phyloP scores from a whole-genome alignment of 2,329 filamentous ascomycete species.

The Monosporascus ibericus region DNA sequence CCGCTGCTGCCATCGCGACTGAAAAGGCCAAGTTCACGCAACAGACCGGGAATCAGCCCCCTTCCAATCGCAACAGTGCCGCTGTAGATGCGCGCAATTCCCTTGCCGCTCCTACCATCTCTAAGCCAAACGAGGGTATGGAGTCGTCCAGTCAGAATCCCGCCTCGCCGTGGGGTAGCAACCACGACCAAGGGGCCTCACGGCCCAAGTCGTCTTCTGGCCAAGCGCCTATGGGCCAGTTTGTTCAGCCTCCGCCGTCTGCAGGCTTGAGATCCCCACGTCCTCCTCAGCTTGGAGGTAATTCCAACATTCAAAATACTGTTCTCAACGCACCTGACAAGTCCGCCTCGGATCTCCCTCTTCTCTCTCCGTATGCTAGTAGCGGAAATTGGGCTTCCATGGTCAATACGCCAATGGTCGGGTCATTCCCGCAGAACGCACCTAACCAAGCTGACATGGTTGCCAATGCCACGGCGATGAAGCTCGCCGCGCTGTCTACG shows the following conservation, averaged over 20 bases:
- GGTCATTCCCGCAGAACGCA: slow-evolving; percentile 68
- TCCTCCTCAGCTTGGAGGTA: slow-evolving; percentile 57
- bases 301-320: slow-evolving; percentile 73
- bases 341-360: slow-evolving; percentile 63
- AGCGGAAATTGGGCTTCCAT: slow-evolving; percentile 98
- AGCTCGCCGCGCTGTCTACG: slow-evolving; percentile 90
- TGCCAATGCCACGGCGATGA: slow-evolving; percentile 98
- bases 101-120: slow-evolving; percentile 68
- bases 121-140: slow-evolving; percentile 56
- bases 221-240: slow-evolving; percentile 88
- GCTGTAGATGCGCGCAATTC: slow-evolving; percentile 72
- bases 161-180: slow-evolving; percentile 73
- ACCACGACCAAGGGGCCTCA: slow-evolving; percentile 42
- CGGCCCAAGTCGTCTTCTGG: slow-evolving; percentile 75
- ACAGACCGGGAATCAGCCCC: slow-evolving; percentile 81
- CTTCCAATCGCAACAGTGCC: slow-evolving; percentile 88
- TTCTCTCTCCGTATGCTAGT: slow-evolving; percentile 77
- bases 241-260: slow-evolving; percentile 73
- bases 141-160: slow-evolving; percentile 60
- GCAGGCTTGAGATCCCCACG: slow-evolving; percentile 76
- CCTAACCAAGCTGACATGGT: slow-evolving; percentile 90
- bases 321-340: slow-evolving; percentile 70
- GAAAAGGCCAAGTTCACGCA: slow-evolving; percentile 98
- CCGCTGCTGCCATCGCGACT: slow-evolving; percentile 94
- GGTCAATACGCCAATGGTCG: slow-evolving; percentile 94